These are phyloP conservation scores for Kodamaea derodonti DNA, from an alignment of 1,139 yeast genomes.

Conservation along the genomic window DNA sequence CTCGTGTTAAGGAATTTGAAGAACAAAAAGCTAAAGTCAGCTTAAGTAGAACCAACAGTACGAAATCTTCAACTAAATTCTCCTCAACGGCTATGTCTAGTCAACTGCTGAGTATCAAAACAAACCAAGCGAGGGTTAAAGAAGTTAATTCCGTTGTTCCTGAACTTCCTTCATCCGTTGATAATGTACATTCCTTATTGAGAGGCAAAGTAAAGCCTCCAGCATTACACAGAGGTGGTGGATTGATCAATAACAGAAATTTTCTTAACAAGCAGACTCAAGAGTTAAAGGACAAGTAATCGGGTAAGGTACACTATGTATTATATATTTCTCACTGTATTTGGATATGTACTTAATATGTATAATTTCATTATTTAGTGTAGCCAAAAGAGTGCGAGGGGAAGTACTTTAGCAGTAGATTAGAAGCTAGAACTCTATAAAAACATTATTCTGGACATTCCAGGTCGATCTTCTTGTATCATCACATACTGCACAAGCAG, in stretches of 20 bases:
- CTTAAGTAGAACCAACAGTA: slow-evolving; percentile 12
- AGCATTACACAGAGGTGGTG: slow-evolving; percentile 42
- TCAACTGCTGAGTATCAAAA: background rate
- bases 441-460: no score
- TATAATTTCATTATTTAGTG: background rate
- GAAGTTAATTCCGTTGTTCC: slow-evolving; percentile 3
- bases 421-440: no score
- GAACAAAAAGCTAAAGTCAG: slow-evolving; percentile 19
- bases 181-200: slow-evolving; percentile 35
- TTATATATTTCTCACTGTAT: background rate
- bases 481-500: no score
- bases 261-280: slow-evolving; percentile 11
- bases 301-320: no score
- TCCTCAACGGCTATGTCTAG: slow-evolving; percentile 3
- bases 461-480: no score
- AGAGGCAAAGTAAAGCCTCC: slow-evolving; percentile 40
- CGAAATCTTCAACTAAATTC: slow-evolving; percentile 4
- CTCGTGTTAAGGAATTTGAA: slow-evolving; percentile 29
- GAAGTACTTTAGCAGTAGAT: no score
- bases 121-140: background rate
- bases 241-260: slow-evolving; percentile 15
- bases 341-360: background rate
- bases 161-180: slow-evolving; percentile 17
- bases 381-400: no score
- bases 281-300: no score